These are phyloP conservation scores for Stemphylium vesicarium DNA, from an alignment of 2,329 filamentous ascomycete genomes.

Conservation along the genomic window DNA sequence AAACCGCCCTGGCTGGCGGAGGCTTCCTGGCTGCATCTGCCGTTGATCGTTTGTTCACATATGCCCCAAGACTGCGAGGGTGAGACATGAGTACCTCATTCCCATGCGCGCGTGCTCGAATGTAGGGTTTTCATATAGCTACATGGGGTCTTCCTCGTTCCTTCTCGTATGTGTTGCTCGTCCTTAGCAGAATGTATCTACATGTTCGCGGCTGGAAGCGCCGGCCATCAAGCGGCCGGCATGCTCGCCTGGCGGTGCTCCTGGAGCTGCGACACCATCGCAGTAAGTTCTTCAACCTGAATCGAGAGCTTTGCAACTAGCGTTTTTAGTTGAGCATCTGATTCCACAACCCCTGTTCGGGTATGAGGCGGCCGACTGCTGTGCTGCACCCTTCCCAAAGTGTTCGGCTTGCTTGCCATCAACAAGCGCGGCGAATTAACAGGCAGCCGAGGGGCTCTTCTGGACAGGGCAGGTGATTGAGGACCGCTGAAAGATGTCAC, in stretches of 20 bases:
- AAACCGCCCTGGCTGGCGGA: conserved; percentile 11
- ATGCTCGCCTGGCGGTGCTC: conserved; percentile 39
- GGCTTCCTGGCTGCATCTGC: conserved; percentile 20
- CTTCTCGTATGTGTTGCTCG: conserved; percentile 16
- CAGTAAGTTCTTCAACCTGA: conserved; percentile 50
- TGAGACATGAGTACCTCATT: conserved; percentile 31
- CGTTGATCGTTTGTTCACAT: conserved; percentile 23
- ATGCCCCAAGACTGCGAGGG: conserved; percentile 16
- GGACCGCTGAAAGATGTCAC: conserved; percentile 42
- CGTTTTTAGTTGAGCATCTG: conserved; percentile 43
- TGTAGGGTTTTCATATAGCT: conserved; percentile 11
- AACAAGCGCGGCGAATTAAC: conserved; percentile 43
- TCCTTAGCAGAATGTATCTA: conserved; percentile 16
- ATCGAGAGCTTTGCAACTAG: conserved; percentile 48
- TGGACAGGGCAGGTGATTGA: conserved; percentile 35
- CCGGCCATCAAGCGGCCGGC: conserved; percentile 44
- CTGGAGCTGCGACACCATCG: conserved; percentile 48
- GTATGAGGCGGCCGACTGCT: conserved; percentile 31
- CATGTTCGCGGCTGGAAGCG: conserved; percentile 40
- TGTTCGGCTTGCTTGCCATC: conserved; percentile 31
- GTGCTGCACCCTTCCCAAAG: conserved; percentile 21
- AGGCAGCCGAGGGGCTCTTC: conserved; percentile 36
- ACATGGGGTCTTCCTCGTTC: conserved; percentile 18
- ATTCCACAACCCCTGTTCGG: conserved; percentile 29
- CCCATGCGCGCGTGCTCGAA: conserved; percentile 19